A percentile compares a stretch with the other conserved stretches of the same genome.
phyloP scores from a whole-genome alignment of 495 filamentous ascomycete species.

The Penicillium robsamsonii region DNA sequence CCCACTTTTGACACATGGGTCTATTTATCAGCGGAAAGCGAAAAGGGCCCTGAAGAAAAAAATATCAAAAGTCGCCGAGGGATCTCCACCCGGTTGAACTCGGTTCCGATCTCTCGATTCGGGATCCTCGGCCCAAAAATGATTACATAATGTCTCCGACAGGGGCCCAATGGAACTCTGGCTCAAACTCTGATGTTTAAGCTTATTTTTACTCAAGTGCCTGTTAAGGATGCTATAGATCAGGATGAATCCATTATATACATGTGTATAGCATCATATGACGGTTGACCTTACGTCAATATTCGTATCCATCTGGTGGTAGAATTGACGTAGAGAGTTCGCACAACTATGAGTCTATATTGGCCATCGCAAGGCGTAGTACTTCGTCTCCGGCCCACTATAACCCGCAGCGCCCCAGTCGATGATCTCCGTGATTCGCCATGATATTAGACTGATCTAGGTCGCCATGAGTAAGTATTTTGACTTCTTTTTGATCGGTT shows the following conservation, averaged over 20 bases:
- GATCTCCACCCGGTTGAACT: slow-evolving; percentile 11
- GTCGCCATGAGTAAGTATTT: slow-evolving; percentile 22
- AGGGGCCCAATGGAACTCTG: not conserved
- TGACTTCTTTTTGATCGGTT: slow-evolving; percentile 3
- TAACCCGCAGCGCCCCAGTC: slow-evolving; percentile 24
- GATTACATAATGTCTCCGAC: not conserved
- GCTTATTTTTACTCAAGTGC: not conserved
- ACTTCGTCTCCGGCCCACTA: slow-evolving; percentile 19
- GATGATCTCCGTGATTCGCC: slow-evolving; percentile 14
- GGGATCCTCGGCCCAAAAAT: not conserved
- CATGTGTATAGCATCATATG: not conserved
- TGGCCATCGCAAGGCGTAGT: slow-evolving; percentile 15
- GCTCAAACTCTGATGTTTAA: not conserved
- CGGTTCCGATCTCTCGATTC: not conserved
- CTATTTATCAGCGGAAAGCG: slow-evolving; percentile 1
- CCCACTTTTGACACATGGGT: not conserved
- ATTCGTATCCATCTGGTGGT: not conserved
- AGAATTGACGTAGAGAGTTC: slow-evolving; percentile 1
- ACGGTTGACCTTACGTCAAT: not conserved
- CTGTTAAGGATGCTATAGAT: no score
- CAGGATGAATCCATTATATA: not conserved
- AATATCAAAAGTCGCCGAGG: slow-evolving; percentile 10
- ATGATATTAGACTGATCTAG: slow-evolving; percentile 14
- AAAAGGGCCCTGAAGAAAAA: not conserved
- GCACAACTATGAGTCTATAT: slow-evolving; percentile 15